Evolutionary conservation across 192 early-diverging fungal genomes (phyloP).

Genomic region (Coemansia sp.): DNA sequence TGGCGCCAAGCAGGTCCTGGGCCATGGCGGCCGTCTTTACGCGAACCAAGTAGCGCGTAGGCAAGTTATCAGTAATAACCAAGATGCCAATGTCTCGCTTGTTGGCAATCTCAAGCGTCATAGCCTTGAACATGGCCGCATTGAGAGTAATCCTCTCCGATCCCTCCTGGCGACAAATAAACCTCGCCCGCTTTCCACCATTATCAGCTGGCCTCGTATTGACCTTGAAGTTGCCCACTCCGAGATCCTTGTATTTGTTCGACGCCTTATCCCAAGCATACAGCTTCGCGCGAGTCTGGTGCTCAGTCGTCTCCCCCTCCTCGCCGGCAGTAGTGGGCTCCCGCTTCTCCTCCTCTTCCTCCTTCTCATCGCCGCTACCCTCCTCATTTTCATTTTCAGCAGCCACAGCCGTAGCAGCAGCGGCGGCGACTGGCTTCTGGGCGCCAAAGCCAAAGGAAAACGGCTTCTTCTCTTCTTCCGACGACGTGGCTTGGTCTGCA

Average conservation of each 20-base stretch:
- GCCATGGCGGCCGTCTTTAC: constrained; percentile 26
- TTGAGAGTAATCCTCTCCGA: constrained; percentile 53
- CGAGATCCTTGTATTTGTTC: constrained; percentile 44
- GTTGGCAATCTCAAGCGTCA: constrained; percentile 37
- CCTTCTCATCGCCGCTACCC: constrained; percentile 1
- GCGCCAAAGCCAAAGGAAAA: constrained; percentile 47
- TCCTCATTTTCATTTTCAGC: constrained; percentile 6
- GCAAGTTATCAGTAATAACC: constrained; percentile 32
- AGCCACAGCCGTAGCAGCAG: too few relatives aligned
- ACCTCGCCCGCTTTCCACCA: constrained; percentile 22
- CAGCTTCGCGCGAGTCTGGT: constrained; percentile 39
- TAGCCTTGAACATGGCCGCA: constrained; percentile 46
- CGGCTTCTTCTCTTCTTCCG: constrained; percentile 13
- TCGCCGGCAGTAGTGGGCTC: constrained; percentile 43
- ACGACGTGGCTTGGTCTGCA: background rate
- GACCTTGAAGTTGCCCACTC: constrained; percentile 42
- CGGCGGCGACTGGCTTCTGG: background rate
- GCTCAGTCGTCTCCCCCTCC: constrained; percentile 49
- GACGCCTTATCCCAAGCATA: constrained; percentile 39
- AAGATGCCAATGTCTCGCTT: constrained; percentile 47
- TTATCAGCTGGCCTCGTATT: constrained; percentile 25
- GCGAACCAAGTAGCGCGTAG: constrained; percentile 36
- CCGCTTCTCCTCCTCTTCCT: constrained; percentile 12
- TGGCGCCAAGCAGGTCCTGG: background rate
- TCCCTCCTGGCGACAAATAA: constrained; percentile 52